Evolutionary conservation across 176 grass and related monocot species (phyloP).

Genomic region (Zoysia japonica): DNA sequence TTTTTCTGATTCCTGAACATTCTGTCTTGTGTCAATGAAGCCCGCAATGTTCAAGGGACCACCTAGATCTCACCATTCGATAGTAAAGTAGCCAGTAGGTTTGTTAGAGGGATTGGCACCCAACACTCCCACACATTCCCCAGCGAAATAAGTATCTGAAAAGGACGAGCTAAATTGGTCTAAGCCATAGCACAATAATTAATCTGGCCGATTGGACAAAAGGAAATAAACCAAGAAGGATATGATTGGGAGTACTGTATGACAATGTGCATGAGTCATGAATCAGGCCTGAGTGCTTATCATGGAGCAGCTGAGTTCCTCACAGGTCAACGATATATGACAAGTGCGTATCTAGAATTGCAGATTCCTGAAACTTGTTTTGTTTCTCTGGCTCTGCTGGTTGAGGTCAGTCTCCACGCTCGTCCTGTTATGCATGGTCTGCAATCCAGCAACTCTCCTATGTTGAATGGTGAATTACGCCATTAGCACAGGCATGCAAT

Average conservation of each 20-base stretch:
- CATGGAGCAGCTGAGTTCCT: conserved; percentile 18
- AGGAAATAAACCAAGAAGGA: not conserved
- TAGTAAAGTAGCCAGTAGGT: not conserved
- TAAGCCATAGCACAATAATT: not conserved
- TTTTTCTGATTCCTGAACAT: conserved; percentile 15
- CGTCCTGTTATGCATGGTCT: not conserved
- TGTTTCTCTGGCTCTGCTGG: not conserved
- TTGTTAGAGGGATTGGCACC: not conserved
- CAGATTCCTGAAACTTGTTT: conserved; percentile 17
- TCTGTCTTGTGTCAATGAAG: not conserved
- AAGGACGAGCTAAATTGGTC: not conserved
- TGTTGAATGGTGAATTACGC: no score
- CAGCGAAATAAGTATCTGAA: not conserved
- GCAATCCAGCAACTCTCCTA: not conserved
- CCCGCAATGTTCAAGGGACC: not conserved
- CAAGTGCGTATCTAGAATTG: not conserved
- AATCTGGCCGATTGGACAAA: not conserved
- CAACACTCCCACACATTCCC: not conserved
- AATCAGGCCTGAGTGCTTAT: not conserved
- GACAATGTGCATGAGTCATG: not conserved
- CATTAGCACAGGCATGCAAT: no score
- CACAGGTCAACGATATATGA: conserved; percentile 26
- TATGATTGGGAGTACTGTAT: conserved; percentile 1
- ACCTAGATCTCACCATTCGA: not conserved
- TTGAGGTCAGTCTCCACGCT: not conserved